Percentiles rank a stretch among this genome's conserved stretches.
Evolutionary conservation across 1,284 basidiomycete species (phyloP).

Genomic region (Laetiporus sulphureus): DNA sequence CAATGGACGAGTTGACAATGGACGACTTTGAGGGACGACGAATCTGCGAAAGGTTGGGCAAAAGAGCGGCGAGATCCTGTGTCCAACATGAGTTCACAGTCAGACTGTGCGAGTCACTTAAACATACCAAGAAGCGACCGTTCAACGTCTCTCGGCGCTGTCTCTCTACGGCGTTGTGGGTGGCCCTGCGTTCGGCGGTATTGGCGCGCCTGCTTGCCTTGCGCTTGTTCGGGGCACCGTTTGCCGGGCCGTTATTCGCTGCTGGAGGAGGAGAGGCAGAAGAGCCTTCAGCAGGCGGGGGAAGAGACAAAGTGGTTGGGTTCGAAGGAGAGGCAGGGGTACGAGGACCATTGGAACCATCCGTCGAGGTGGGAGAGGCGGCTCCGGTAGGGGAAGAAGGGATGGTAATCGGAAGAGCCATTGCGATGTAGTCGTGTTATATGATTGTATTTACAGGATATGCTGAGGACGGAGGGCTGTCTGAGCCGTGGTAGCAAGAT

Average conservation of each 20-base stretch:
- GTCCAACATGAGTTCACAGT: conserved; percentile 1
- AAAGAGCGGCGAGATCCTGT: conserved; percentile 81
- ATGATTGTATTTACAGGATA: conserved; percentile 7
- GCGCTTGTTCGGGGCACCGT: conserved; percentile 43
- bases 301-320: conserved; percentile 30
- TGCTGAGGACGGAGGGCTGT: conserved; percentile 2
- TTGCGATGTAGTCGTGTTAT: conserved; percentile 22
- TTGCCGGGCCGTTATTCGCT: conserved; percentile 9
- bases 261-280: conserved; percentile 21
- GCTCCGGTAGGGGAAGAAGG: conserved; percentile 36
- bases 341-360: conserved; percentile 39
- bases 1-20: conserved; percentile 90
- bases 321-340: conserved; percentile 43
- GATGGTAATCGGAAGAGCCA: conserved; percentile 50
- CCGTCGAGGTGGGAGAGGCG: conserved; percentile 37
- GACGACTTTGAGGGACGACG: conserved; percentile 90
- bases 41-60: conserved; percentile 85
- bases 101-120: neutral
- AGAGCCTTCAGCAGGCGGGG: conserved; percentile 24
- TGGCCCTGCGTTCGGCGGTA: conserved; percentile 89
- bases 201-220: conserved; percentile 81
- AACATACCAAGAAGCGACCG: conserved; percentile 71
- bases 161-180: conserved; percentile 93
- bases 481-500: conserved; percentile 9
- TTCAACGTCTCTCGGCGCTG: conserved; percentile 89